Percentiles rank a stretch among this genome's conserved stretches.
phyloP scores from a whole-genome alignment of 1,284 basidiomycete species.

The Moniliophthora roreri region DNA sequence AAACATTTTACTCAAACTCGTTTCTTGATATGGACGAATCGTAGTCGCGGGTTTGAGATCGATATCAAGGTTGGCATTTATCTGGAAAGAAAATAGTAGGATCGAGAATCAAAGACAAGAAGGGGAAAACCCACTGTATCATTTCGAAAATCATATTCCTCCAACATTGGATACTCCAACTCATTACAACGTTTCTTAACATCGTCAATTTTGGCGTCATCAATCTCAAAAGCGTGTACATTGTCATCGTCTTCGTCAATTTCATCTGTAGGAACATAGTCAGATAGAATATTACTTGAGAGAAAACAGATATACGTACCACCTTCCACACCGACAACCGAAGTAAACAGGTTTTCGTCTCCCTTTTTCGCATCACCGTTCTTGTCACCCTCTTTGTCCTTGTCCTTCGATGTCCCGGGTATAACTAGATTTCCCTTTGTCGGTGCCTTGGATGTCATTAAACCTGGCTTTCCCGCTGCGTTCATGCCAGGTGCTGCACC shows the following conservation, averaged over 20 bases:
- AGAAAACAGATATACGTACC: slow-evolving; percentile 45
- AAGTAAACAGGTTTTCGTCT: slow-evolving; percentile 82
- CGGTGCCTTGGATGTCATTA: slow-evolving; percentile 79
- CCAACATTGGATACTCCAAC: slow-evolving; percentile 93
- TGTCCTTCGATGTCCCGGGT: slow-evolving; percentile 78
- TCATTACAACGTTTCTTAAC: slow-evolving; percentile 94
- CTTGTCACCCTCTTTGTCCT: slow-evolving; percentile 57
- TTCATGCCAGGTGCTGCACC: too few relatives aligned
- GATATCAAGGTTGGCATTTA: slow-evolving; percentile 94
- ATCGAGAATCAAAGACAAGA: too few relatives aligned
- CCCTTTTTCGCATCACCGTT: slow-evolving; percentile 36
- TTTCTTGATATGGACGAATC: slow-evolving; percentile 97
- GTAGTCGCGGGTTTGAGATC: slow-evolving; percentile 96
- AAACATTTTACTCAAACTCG: slow-evolving; percentile 97
- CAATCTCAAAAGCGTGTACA: slow-evolving; percentile 93
- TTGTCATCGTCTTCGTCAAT: slow-evolving; percentile 96
- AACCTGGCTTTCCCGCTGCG: too few relatives aligned
- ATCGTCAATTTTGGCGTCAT: slow-evolving; percentile 89
- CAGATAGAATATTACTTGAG: slow-evolving; percentile 10
- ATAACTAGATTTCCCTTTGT: slow-evolving; percentile 80
- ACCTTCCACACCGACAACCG: slow-evolving; percentile 89
- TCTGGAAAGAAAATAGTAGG: slow-evolving; percentile 12
- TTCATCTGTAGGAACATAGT: slow-evolving; percentile 61
- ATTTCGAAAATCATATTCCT: slow-evolving; percentile 98
- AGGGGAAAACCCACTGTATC: slow-evolving; percentile 54